Evolutionary conservation across 1,284 basidiomycete genomes (phyloP).

Genomic region (Ustilago esculenta): DNA sequence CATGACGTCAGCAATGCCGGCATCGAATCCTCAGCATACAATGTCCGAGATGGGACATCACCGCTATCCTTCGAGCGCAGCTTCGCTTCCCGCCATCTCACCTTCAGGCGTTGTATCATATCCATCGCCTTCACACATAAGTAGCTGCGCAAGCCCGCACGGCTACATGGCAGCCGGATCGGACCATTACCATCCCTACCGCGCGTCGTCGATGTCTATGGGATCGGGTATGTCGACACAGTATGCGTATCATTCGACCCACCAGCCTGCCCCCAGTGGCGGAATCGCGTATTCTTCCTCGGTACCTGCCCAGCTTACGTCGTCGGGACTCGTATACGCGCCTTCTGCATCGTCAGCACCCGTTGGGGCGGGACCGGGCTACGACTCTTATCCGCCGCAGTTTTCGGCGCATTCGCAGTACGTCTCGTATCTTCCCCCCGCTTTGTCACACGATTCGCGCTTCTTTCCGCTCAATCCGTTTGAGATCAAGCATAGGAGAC

Average conservation of each 20-base stretch:
- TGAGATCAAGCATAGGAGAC: slow-evolving; percentile 60
- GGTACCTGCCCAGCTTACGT: neutral
- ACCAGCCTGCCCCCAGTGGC: neutral
- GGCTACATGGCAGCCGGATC: slow-evolving; percentile 7
- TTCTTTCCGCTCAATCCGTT: slow-evolving; percentile 54
- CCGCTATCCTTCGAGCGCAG: slow-evolving; percentile 19
- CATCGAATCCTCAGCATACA: slow-evolving; percentile 11
- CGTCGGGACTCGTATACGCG: slow-evolving; percentile 20
- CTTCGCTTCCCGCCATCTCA: slow-evolving; percentile 16
- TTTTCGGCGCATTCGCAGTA: slow-evolving; percentile 17
- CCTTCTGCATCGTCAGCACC: slow-evolving; percentile 7
- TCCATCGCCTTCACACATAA: slow-evolving; percentile 1
- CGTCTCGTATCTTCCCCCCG: slow-evolving; percentile 29
- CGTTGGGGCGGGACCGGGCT: neutral
- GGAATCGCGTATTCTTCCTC: slow-evolving; percentile 1
- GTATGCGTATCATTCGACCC: slow-evolving; percentile 3
- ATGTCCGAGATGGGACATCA: slow-evolving; percentile 22
- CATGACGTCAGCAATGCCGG: slow-evolving; percentile 17
- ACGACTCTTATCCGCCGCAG: slow-evolving; percentile 5
- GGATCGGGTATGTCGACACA: slow-evolving; percentile 4
- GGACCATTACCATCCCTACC: slow-evolving; percentile 20
- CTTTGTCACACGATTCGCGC: slow-evolving; percentile 16
- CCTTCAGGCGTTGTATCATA: slow-evolving; percentile 7
- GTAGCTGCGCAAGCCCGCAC: slow-evolving; percentile 4
- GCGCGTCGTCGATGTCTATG: slow-evolving; percentile 11